phyloP scores from a whole-genome alignment of 495 filamentous ascomycete genomes.

The Penicillium roqueforti region DNA sequence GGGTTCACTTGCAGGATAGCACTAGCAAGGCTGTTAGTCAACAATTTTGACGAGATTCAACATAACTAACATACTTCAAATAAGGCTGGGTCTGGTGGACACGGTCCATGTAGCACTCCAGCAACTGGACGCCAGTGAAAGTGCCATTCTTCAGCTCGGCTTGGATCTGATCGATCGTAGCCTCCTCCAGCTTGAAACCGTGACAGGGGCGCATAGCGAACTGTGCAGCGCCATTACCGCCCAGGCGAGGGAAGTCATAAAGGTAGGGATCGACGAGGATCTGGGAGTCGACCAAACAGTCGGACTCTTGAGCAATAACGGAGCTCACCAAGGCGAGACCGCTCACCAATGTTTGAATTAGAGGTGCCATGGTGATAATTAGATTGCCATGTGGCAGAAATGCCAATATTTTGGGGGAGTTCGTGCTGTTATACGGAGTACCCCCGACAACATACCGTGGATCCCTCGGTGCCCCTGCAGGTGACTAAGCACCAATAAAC shows the following conservation, averaged over 20 bases:
- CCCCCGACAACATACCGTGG: not conserved
- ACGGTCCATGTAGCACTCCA: constrained; percentile 51
- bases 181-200: constrained; percentile 60
- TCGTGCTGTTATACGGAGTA: constrained; percentile 3
- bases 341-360: constrained; percentile 18
- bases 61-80: constrained; percentile 50
- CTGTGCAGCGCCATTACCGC: constrained; percentile 27
- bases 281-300: constrained; percentile 30
- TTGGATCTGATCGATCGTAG: constrained; percentile 55
- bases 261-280: constrained; percentile 32
- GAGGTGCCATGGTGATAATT: constrained; percentile 17
- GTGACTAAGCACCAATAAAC: not conserved
- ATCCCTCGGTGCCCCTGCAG: not conserved
- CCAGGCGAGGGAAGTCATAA: constrained; percentile 41
- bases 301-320: constrained; percentile 18
- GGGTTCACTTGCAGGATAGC: constrained; percentile 60
- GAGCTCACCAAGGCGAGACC: constrained; percentile 22
- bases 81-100: constrained; percentile 52
- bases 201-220: constrained; percentile 61
- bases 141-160: constrained; percentile 32
- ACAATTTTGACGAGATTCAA: not conserved
- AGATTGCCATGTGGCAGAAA: constrained; percentile 18
- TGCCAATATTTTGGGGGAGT: constrained; percentile 3
- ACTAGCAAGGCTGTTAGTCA: constrained; percentile 19
- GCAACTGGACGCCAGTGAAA: constrained; percentile 47